Percentiles rank a stretch among this genome's conserved stretches.
phyloP scores from a whole-genome alignment of 1,284 basidiomycete genomes.

The Puccinia novopanici region DNA sequence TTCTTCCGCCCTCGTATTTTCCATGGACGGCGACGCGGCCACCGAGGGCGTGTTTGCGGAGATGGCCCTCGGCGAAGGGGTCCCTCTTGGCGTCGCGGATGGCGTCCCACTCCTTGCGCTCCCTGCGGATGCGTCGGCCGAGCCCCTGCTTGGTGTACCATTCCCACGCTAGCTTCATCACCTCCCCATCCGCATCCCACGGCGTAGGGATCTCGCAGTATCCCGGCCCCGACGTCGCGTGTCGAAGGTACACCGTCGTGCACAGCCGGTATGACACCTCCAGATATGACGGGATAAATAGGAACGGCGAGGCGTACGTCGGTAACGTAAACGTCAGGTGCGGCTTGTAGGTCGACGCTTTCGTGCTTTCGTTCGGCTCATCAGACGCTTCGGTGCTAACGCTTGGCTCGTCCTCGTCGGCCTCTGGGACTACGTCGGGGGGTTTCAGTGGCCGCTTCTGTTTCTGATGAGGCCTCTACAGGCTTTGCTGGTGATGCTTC shows the following conservation, averaged over 20 bases:
- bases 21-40: conserved; percentile 48
- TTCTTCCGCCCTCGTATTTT: conserved; percentile 42
- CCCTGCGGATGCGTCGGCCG: conserved; percentile 69
- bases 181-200: conserved; percentile 86
- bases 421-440: conserved; percentile 33
- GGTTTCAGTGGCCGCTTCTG: neutral
- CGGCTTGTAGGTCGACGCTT: conserved; percentile 48
- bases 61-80: conserved; percentile 46
- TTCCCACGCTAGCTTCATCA: conserved; percentile 82
- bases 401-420: conserved; percentile 50
- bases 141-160: conserved; percentile 71
- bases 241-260: conserved; percentile 88
- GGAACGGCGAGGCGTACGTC: conserved; percentile 80
- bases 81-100: conserved; percentile 68
- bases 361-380: conserved; percentile 52
- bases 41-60: conserved; percentile 42
- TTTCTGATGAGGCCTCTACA: neutral
- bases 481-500: neutral
- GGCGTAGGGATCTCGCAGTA: conserved; percentile 92
- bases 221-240: conserved; percentile 87
- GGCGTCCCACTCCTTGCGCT: conserved; percentile 68
- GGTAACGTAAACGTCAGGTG: conserved; percentile 73
- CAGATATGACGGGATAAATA: conserved; percentile 94
- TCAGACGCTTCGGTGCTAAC: conserved; percentile 49
- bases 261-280: conserved; percentile 88